These are phyloP conservation scores for Ustilago trichophora DNA, from an alignment of 1,284 basidiomycete genomes.

Conservation along the genomic window DNA sequence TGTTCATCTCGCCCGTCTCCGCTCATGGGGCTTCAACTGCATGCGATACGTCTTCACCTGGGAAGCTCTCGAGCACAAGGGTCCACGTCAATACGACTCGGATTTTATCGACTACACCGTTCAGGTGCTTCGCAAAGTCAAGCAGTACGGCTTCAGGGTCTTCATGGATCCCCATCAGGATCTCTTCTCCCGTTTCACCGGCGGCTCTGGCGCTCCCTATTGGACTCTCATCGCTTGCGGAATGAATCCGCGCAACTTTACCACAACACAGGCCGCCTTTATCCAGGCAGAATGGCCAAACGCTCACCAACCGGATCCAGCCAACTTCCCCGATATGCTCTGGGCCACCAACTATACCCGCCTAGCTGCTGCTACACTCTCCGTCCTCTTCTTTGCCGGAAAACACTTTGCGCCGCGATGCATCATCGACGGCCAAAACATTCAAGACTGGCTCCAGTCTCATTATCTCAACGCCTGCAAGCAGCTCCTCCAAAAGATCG, in stretches of 20 bases:
- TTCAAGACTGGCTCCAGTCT: conserved; percentile 89
- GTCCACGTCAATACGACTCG: conserved; percentile 91
- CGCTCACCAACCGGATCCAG: conserved; percentile 74
- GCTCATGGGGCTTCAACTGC: conserved; percentile 93
- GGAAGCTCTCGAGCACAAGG: conserved; percentile 91
- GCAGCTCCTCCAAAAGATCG: conserved; percentile 78
- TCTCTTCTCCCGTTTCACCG: conserved; percentile 93
- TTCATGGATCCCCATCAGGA: conserved; percentile 98
- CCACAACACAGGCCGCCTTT: conserved; percentile 83
- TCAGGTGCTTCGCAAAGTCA: conserved; percentile 85
- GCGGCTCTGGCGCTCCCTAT: conserved; percentile 92
- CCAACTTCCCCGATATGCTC: conserved; percentile 84
- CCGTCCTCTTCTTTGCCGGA: conserved; percentile 94
- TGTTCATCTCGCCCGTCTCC: conserved; percentile 83
- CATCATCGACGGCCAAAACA: conserved; percentile 88
- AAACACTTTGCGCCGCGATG: conserved; percentile 88
- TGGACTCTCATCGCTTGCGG: conserved; percentile 95
- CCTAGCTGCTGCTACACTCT: conserved; percentile 85
- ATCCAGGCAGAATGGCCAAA: conserved; percentile 87
- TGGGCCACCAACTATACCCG: conserved; percentile 97
- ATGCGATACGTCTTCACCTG: conserved; percentile 91
- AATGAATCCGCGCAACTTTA: conserved; percentile 84
- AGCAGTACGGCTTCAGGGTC: conserved; percentile 90
- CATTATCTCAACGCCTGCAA: conserved; percentile 84
- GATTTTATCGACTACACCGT: conserved; percentile 93